Percentiles rank a stretch among this genome's conserved stretches.
phyloP scores from a whole-genome alignment of 176 grass and related monocot genomes.

The Triticum aestivum region IWGSC_CS_RefSeq_v2.1 NC_057800.1:643453029-643453528 shows the following conservation, averaged over 20 bases:
- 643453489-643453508: slow-evolving; percentile 54
- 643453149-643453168: slow-evolving; percentile 55
- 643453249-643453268: slow-evolving; percentile 86
- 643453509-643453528: slow-evolving; percentile 8
- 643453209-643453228: slow-evolving; percentile 73
- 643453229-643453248: slow-evolving; percentile 55
- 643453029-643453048: background rate
- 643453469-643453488: slow-evolving; percentile 68
- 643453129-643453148: slow-evolving; percentile 39
- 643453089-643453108: slow-evolving; percentile 11
- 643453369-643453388: slow-evolving; percentile 63
- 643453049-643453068: background rate
- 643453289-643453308: slow-evolving; percentile 92
- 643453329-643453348: slow-evolving; percentile 48
- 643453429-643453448: slow-evolving; percentile 68
- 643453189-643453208: slow-evolving; percentile 70
- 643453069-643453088: background rate
- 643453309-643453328: slow-evolving; percentile 80
- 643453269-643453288: slow-evolving; percentile 56
- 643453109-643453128: slow-evolving; percentile 23
- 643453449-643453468: slow-evolving; percentile 70
- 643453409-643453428: slow-evolving; percentile 63
- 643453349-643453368: slow-evolving; percentile 66
- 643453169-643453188: slow-evolving; percentile 57
- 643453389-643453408: slow-evolving; percentile 71